phyloP scores from a whole-genome alignment of 2,329 filamentous ascomycete genomes.

The Polytolypa hystricis region DNA sequence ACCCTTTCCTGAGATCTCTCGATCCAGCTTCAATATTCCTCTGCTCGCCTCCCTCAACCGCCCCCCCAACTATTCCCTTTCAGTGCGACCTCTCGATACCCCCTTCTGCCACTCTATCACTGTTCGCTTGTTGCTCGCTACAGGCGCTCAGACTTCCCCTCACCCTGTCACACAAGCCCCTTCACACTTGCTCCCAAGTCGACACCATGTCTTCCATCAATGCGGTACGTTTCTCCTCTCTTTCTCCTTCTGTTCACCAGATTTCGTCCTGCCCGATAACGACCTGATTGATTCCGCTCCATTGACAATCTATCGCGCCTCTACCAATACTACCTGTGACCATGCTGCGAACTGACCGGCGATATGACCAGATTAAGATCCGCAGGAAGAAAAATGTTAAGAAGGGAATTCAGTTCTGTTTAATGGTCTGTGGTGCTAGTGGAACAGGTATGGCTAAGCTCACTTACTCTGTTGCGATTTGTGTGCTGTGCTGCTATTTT shows the following conservation, averaged over 20 bases:
- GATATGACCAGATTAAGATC: constrained; percentile 65
- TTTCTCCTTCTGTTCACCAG: background rate
- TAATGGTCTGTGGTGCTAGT: constrained; percentile 99
- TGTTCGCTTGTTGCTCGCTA: constrained; percentile 10
- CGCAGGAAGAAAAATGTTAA: constrained; percentile 99
- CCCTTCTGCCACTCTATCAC: constrained; percentile 13
- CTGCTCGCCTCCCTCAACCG: constrained; percentile 11
- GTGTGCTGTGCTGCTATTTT: constrained; percentile 4
- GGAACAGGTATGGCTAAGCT: constrained; percentile 65
- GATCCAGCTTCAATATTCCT: constrained; percentile 5
- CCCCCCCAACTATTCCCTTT: constrained; percentile 15
- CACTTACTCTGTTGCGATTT: constrained; percentile 11
- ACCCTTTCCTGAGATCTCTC: constrained; percentile 8
- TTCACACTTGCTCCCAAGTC: constrained; percentile 8
- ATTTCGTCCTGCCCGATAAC: too few relatives aligned
- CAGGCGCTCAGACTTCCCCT: constrained; percentile 10
- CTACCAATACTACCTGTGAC: constrained; percentile 1
- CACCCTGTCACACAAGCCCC: constrained; percentile 8
- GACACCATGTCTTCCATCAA: constrained; percentile 44
- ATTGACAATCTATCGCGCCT: background rate
- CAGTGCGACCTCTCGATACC: constrained; percentile 13
- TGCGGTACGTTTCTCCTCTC: constrained; percentile 33
- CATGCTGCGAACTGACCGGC: constrained; percentile 8
- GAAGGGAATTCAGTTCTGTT: constrained; percentile 99
- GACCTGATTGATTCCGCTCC: too few relatives aligned